phyloP scores from a whole-genome alignment of 371 early-diverging fungal genomes.

The Apophysomyces ossiformis region DNA sequence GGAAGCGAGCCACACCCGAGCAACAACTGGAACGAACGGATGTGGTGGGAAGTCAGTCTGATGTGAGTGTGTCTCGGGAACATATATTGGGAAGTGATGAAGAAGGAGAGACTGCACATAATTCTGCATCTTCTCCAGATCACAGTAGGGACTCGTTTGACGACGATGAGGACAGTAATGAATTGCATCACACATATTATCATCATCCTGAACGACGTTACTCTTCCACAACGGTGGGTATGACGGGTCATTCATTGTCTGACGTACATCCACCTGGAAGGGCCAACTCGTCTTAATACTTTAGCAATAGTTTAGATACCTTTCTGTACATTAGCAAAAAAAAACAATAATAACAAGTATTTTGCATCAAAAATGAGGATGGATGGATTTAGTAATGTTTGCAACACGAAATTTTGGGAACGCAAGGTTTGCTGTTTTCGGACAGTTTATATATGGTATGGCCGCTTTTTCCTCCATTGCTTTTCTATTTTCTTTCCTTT shows the following conservation, averaged over 20 bases:
- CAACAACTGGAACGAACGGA: background rate
- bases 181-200: constrained; percentile 25
- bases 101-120: no score
- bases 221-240: constrained; percentile 14
- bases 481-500: constrained; percentile 17
- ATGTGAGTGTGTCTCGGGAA: constrained; percentile 22
- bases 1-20: background rate
- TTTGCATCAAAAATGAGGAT: background rate
- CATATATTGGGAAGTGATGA: constrained; percentile 7
- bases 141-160: background rate
- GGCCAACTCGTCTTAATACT: background rate
- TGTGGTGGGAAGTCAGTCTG: background rate
- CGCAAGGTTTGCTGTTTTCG: constrained; percentile 4
- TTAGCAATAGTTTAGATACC: background rate
- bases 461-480: background rate
- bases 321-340: background rate
- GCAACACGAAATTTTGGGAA: constrained; percentile 14
- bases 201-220: constrained; percentile 36
- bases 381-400: constrained; percentile 14
- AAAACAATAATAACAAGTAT: background rate
- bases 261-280: background rate
- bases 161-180: constrained; percentile 7
- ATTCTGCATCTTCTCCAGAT: no score
- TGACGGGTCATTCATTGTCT: background rate
- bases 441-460: constrained; percentile 1